Evolutionary conservation across 2,329 filamentous ascomycete species (phyloP).

Genomic region (Aspergillus thermomutatus): DNA sequence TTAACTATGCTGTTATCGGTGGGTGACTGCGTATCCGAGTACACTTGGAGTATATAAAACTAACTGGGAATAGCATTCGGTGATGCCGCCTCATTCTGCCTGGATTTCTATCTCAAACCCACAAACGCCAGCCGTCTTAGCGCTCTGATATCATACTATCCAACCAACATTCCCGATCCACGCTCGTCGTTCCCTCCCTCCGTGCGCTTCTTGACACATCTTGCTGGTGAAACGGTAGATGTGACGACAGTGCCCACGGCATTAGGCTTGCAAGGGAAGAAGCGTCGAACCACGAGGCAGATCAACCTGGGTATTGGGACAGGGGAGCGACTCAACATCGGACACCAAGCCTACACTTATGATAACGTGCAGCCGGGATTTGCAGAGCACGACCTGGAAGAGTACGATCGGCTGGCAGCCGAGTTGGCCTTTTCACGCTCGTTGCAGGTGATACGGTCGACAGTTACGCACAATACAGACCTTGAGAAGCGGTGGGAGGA

Average conservation of each 20-base stretch:
- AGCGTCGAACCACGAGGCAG: slow-evolving; percentile 46
- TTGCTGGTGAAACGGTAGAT: slow-evolving; percentile 50
- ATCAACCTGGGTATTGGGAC: slow-evolving; percentile 51
- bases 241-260: slow-evolving; percentile 49
- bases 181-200: slow-evolving; percentile 32
- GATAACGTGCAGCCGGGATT: slow-evolving; percentile 61
- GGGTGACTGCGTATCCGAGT: slow-evolving; percentile 16
- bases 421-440: slow-evolving; percentile 68
- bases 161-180: slow-evolving; percentile 54
- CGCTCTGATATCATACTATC: slow-evolving; percentile 63
- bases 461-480: slow-evolving; percentile 49
- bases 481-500: slow-evolving; percentile 36
- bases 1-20: slow-evolving; percentile 63
- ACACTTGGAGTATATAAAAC: not conserved
- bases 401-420: slow-evolving; percentile 62
- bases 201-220: slow-evolving; percentile 54
- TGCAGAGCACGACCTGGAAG: slow-evolving; percentile 66
- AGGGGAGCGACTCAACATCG: slow-evolving; percentile 40
- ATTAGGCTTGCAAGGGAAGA: slow-evolving; percentile 52
- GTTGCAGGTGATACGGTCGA: slow-evolving; percentile 56
- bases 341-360: slow-evolving; percentile 50
- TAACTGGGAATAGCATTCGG: slow-evolving; percentile 51
- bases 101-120: slow-evolving; percentile 57
- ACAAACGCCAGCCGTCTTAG: slow-evolving; percentile 52
- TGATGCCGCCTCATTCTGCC: slow-evolving; percentile 57